These are phyloP conservation scores for Candolleomyces aberdarensis DNA, from an alignment of 768 basidiomycete species.

Conservation along the genomic window DNA sequence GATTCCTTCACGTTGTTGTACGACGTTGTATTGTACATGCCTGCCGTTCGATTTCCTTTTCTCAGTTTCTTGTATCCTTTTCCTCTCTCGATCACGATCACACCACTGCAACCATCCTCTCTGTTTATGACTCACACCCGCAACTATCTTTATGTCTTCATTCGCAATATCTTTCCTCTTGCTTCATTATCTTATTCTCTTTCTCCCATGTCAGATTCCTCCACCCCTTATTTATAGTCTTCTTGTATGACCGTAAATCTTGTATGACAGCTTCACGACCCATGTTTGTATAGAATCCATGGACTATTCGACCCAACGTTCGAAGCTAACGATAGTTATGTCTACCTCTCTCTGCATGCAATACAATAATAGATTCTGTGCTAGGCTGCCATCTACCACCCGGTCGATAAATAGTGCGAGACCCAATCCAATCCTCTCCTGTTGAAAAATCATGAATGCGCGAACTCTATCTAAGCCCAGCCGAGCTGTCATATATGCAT, in stretches of 20 bases:
- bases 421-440: no score
- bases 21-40: background rate
- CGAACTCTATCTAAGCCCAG: background rate
- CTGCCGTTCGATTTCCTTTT: background rate
- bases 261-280: no score
- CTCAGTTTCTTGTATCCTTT: background rate
- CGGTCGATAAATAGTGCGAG: no score
- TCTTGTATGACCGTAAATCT: no score
- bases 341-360: no score
- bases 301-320: no score
- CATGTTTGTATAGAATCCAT: no score
- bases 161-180: background rate
- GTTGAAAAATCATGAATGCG: no score
- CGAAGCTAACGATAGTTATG: no score
- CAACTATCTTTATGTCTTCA: background rate
- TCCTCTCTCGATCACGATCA: background rate
- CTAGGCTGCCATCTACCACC: no score
- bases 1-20: background rate
- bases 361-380: no score
- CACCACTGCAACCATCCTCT: background rate
- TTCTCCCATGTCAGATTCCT: background rate
- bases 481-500: background rate
- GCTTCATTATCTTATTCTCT: background rate
- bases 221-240: background rate
- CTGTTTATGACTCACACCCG: no score